Conservation (phyloP, 2,329 filamentous ascomycete genomes). For the Exserohilum rostratum region DNA sequence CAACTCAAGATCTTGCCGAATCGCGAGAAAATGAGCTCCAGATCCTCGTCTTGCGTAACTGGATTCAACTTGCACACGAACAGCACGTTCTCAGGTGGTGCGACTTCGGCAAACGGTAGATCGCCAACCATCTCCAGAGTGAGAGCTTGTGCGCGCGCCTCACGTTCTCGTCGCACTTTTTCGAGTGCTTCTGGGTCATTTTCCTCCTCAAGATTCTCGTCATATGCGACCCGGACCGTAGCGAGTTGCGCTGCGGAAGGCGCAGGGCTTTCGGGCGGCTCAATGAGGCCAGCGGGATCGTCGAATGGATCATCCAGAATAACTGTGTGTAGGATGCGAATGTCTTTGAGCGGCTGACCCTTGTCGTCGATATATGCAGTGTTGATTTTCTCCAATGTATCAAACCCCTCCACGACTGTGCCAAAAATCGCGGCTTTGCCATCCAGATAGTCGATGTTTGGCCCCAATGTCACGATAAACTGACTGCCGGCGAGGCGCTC, state of each 20-base stretch:
- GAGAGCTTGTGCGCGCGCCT: slow-evolving; percentile 90
- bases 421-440: slow-evolving; percentile 95
- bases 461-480: slow-evolving; percentile 89
- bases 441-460: slow-evolving; percentile 87
- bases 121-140: slow-evolving; percentile 98
- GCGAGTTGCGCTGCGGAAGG: slow-evolving; percentile 86
- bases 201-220: slow-evolving; percentile 79
- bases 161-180: slow-evolving; percentile 79
- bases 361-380: slow-evolving; percentile 83
- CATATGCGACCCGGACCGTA: slow-evolving; percentile 89
- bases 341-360: slow-evolving; percentile 88
- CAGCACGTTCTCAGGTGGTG: slow-evolving; percentile 93
- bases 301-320: slow-evolving; percentile 90
- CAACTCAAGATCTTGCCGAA: slow-evolving; percentile 96
- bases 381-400: slow-evolving; percentile 92
- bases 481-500: slow-evolving; percentile 84
- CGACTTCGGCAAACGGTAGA: slow-evolving; percentile 94
- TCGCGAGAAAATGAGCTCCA: slow-evolving; percentile 94
- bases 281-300: slow-evolving; percentile 76
- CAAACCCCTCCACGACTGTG: slow-evolving; percentile 94
- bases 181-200: slow-evolving; percentile 82
- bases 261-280: slow-evolving; percentile 78
- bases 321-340: slow-evolving; percentile 90
- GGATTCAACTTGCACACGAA: slow-evolving; percentile 99
- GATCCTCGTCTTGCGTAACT: slow-evolving; percentile 90